Conservation (phyloP, 768 basidiomycete species). For the button mushroom (Agaricus bisporus) region DNA sequence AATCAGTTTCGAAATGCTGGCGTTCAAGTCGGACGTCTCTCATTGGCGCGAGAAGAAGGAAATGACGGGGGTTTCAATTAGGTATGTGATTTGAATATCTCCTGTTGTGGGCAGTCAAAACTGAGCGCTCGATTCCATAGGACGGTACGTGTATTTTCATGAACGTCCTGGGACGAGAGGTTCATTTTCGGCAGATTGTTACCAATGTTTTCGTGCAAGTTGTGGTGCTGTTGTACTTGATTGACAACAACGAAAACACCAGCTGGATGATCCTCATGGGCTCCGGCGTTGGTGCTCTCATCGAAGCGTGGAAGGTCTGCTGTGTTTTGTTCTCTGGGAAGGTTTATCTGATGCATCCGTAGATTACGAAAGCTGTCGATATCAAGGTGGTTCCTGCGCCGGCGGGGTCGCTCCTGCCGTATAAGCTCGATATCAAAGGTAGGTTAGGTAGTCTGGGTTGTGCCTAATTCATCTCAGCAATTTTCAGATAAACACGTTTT, state of each 20-base stretch:
- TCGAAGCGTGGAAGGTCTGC: constrained; percentile 92
- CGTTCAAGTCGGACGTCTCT: constrained; percentile 91
- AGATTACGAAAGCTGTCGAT: constrained; percentile 91
- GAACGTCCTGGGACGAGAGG: background rate
- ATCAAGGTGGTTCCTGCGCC: constrained; percentile 61
- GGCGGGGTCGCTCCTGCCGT: constrained; percentile 66
- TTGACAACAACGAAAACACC: constrained; percentile 93
- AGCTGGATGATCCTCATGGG: constrained; percentile 97
- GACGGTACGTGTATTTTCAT: constrained; percentile 40
- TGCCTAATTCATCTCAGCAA: background rate
- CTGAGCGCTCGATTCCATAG: constrained; percentile 22
- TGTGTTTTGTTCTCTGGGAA: constrained; percentile 5
- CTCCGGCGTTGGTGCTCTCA: constrained; percentile 72
- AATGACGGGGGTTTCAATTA: constrained; percentile 90
- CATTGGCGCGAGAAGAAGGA: constrained; percentile 96
- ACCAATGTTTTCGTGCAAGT: constrained; percentile 94
- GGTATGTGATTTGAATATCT: constrained; percentile 39
- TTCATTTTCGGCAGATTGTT: constrained; percentile 43
- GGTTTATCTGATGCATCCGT: constrained; percentile 14
- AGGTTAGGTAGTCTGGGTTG: constrained; percentile 14
- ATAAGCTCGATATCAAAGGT: constrained; percentile 80
- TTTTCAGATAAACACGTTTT: constrained; percentile 86
- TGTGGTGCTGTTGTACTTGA: constrained; percentile 85
- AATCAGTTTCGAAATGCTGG: constrained; percentile 88
- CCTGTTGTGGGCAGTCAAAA: constrained; percentile 1